These are phyloP conservation scores for Tulasnella sp. DNA, from an alignment of 768 basidiomycete species.

Conservation along the genomic window DNA sequence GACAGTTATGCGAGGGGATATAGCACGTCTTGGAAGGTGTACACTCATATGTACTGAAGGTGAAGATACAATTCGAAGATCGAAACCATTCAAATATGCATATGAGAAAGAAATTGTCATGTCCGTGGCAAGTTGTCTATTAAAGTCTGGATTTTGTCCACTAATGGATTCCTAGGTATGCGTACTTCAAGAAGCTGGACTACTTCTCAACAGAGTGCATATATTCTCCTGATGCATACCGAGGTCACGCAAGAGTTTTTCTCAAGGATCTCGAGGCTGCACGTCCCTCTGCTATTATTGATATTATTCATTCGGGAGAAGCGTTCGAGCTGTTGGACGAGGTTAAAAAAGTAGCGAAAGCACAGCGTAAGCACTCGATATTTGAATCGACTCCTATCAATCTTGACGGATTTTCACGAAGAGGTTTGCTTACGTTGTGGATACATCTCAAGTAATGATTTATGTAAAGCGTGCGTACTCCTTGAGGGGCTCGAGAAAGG, in stretches of 20 bases:
- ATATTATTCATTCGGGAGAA: constrained; percentile 94
- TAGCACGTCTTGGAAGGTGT: constrained; percentile 84
- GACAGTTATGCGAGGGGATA: constrained; percentile 93
- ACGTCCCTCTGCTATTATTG: constrained; percentile 88
- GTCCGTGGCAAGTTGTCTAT: constrained; percentile 33
- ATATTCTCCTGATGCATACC: constrained; percentile 96
- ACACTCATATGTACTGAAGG: constrained; percentile 91
- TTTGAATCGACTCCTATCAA: not conserved
- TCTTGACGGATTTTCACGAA: constrained; percentile 25
- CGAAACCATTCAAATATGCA: constrained; percentile 99
- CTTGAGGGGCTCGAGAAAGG: constrained; percentile 85
- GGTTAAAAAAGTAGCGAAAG: constrained; percentile 70
- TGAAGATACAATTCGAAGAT: constrained; percentile 90
- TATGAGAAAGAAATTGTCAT: constrained; percentile 99
- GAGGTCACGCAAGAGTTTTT: constrained; percentile 87
- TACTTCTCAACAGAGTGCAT: constrained; percentile 99
- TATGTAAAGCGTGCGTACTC: constrained; percentile 90
- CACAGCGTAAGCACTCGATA: constrained; percentile 50
- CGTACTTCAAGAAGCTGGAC: constrained; percentile 97
- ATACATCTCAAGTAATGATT: constrained; percentile 89
- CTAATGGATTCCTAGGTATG: constrained; percentile 51
- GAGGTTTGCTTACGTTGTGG: constrained; percentile 88
- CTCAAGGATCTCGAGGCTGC: constrained; percentile 92
- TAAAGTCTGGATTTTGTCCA: constrained; percentile 15
- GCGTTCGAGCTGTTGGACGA: constrained; percentile 77